phyloP scores from a whole-genome alignment of 2,329 filamentous ascomycete species.

The Epichloe gansuensis region DNA sequence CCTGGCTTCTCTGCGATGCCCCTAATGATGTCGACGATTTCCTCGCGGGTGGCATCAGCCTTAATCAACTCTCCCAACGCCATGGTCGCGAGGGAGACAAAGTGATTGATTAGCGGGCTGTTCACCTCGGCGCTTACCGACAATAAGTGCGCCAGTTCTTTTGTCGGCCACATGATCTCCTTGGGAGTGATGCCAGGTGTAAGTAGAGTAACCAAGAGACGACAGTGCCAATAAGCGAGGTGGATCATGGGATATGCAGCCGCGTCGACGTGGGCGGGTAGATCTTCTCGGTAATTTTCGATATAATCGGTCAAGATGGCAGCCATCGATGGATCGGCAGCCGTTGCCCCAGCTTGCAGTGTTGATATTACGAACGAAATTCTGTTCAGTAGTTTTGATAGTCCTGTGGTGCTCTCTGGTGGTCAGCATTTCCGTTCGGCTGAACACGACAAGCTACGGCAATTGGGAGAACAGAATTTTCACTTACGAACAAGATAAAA shows the following conservation, averaged over 20 bases:
- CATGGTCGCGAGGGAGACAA: constrained; percentile 46
- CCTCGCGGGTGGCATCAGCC: constrained; percentile 41
- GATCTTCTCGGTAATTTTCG: constrained; percentile 53
- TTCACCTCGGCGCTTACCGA: constrained; percentile 40
- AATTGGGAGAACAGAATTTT: background rate
- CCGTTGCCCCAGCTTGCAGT: constrained; percentile 22
- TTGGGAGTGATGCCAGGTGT: constrained; percentile 41
- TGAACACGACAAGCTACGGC: background rate
- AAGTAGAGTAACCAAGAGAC: constrained; percentile 50
- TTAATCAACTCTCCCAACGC: constrained; percentile 49
- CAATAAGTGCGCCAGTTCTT: constrained; percentile 46
- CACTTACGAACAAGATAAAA: constrained; percentile 53
- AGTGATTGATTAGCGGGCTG: constrained; percentile 57
- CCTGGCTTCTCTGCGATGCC: constrained; percentile 43
- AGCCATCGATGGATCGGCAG: constrained; percentile 22
- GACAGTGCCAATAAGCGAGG: constrained; percentile 58
- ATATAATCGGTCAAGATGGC: constrained; percentile 25
- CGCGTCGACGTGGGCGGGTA: constrained; percentile 45
- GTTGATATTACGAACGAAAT: constrained; percentile 26
- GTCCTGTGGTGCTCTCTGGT: constrained; percentile 22
- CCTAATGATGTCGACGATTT: constrained; percentile 42
- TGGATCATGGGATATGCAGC: constrained; percentile 44
- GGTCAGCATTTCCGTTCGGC: background rate
- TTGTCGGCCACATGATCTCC: constrained; percentile 48
- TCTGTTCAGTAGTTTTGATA: constrained; percentile 42